Evolutionary conservation across 768 basidiomycete genomes (phyloP).

Genomic region (Leccinum broughii): DNA sequence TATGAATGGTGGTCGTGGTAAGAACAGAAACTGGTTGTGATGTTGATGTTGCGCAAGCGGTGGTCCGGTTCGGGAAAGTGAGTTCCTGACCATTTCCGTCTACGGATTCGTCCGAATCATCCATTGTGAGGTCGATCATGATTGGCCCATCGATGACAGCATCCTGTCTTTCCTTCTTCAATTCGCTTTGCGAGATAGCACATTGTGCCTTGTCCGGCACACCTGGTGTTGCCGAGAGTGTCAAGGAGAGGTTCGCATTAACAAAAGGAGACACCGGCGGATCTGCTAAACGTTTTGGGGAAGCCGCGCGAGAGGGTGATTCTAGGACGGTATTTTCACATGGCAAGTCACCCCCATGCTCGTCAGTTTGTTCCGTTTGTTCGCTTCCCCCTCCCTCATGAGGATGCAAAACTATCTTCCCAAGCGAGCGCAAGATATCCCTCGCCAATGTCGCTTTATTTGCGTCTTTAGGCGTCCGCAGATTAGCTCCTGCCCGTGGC

Average conservation of each 20-base stretch:
- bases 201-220: conserved; percentile 1
- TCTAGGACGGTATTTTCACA: not conserved
- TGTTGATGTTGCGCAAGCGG: conserved; percentile 3
- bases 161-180: conserved; percentile 4
- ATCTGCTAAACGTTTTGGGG: not conserved
- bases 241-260: not conserved
- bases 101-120: conserved; percentile 25
- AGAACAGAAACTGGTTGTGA: conserved; percentile 9
- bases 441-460: conserved; percentile 53
- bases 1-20: conserved; percentile 15
- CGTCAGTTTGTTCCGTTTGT: not conserved
- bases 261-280: not conserved
- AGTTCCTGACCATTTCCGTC: conserved; percentile 11
- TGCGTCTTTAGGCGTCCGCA: conserved; percentile 40
- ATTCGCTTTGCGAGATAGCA: not conserved
- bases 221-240: not conserved
- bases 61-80: conserved; percentile 12
- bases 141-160: conserved; percentile 17
- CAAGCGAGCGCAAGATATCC: conserved; percentile 57
- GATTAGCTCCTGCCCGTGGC: not conserved
- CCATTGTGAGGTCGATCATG: conserved; percentile 30
- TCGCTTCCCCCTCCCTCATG: conserved; percentile 10
- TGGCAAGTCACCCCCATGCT: not conserved
- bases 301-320: not conserved
- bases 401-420: conserved; percentile 20